Percentiles rank a stretch among this genome's conserved stretches.
These are phyloP conservation scores for Ophiostoma ips DNA, from an alignment of 2,329 filamentous ascomycete genomes.

Conservation along the genomic window DNA sequence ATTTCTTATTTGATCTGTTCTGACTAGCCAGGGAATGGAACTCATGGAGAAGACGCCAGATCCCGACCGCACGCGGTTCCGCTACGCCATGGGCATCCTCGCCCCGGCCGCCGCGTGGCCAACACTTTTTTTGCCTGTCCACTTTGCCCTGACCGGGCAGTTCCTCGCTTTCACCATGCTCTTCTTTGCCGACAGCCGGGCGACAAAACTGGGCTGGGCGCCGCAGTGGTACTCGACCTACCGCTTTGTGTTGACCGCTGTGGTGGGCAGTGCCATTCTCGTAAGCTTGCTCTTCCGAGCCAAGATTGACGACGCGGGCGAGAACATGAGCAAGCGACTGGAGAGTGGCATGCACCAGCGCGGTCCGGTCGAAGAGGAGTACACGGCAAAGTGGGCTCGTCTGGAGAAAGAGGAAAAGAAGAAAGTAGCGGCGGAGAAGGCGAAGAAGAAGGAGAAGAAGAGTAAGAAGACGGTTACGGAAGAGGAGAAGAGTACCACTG, in stretches of 20 bases:
- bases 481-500: background rate
- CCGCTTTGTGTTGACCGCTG: slow-evolving; percentile 81
- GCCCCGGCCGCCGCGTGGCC: slow-evolving; percentile 80
- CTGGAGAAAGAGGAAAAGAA: slow-evolving; percentile 18
- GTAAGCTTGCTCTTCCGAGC: slow-evolving; percentile 70
- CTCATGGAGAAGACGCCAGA: slow-evolving; percentile 56
- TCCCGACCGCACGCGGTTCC: slow-evolving; percentile 51
- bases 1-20: background rate
- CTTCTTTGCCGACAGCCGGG: slow-evolving; percentile 72
- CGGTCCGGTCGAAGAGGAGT: slow-evolving; percentile 16
- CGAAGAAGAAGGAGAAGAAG: slow-evolving; percentile 16
- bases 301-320: slow-evolving; percentile 42
- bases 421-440: slow-evolving; percentile 13
- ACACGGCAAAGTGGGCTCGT: slow-evolving; percentile 29
- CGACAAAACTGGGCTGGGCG: slow-evolving; percentile 60
- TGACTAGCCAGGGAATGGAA: slow-evolving; percentile 49
- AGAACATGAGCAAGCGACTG: slow-evolving; percentile 22
- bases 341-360: slow-evolving; percentile 24
- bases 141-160: slow-evolving; percentile 74
- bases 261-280: slow-evolving; percentile 73
- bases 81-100: slow-evolving; percentile 71
- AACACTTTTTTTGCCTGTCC: slow-evolving; percentile 68
- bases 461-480: slow-evolving; percentile 17
- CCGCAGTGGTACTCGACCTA: slow-evolving; percentile 80
- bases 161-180: slow-evolving; percentile 74